phyloP scores from a whole-genome alignment of 1,284 basidiomycete genomes.

The Ceratobasidium sp. region DNA sequence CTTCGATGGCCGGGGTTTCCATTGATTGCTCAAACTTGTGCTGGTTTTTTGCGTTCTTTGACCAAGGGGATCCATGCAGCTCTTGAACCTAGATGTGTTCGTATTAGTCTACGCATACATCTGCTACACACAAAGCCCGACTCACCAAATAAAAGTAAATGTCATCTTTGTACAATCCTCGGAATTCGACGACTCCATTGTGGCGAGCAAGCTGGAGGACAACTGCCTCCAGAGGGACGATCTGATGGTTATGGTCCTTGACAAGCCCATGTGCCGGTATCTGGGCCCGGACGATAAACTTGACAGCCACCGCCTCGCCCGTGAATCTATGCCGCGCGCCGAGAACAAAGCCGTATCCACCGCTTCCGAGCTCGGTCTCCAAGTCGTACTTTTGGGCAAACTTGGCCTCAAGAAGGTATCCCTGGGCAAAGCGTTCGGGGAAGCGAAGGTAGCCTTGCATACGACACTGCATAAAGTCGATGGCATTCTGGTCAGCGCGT shows the following conservation, averaged over 20 bases:
- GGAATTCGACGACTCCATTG: conserved; percentile 80
- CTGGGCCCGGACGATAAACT: conserved; percentile 89
- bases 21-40: conserved; percentile 2
- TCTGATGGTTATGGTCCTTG: conserved; percentile 63
- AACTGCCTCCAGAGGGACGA: conserved; percentile 81
- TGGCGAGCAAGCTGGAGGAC: conserved; percentile 78
- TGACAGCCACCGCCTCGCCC: conserved; percentile 82
- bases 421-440: conserved; percentile 57
- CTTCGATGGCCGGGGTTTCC: conserved; percentile 34
- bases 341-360: conserved; percentile 93
- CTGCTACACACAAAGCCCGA: conserved; percentile 39
- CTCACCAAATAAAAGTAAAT: conserved; percentile 86
- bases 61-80: conserved; percentile 89
- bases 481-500: not conserved
- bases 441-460: conserved; percentile 10
- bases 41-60: conserved; percentile 36
- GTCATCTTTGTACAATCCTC: conserved; percentile 83
- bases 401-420: conserved; percentile 67
- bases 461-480: not conserved
- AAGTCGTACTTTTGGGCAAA: conserved; percentile 75
- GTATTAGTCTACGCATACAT: conserved; percentile 21
- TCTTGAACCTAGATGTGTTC: conserved; percentile 75
- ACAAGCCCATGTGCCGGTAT: conserved; percentile 83
- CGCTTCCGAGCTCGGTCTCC: conserved; percentile 82
- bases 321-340: conserved; percentile 67